These are phyloP conservation scores for Cytospora schulzeri DNA, from an alignment of 2,329 filamentous ascomycete species.

Conservation along the genomic window DNA sequence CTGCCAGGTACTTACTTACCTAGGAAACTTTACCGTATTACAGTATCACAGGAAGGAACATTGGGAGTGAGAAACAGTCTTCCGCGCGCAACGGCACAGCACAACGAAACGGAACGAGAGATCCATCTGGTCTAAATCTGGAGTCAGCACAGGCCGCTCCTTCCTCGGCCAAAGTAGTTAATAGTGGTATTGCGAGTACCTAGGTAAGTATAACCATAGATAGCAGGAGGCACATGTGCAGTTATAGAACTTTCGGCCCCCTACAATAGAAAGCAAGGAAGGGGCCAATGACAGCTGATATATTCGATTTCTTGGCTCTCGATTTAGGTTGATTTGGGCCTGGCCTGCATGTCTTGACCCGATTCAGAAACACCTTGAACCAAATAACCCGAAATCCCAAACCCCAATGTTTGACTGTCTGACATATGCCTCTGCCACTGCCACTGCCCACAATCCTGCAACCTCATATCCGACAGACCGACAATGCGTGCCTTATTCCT, in stretches of 20 bases:
- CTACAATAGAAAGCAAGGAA: background rate
- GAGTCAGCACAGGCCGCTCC: conserved; percentile 11
- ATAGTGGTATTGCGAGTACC: background rate
- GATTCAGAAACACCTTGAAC: background rate
- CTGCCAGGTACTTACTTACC: background rate
- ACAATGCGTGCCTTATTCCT: background rate
- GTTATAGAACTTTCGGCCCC: background rate
- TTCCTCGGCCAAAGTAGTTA: conserved; percentile 2
- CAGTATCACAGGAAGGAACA: background rate
- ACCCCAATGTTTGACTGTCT: background rate
- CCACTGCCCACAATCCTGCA: background rate
- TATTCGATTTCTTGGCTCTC: conserved; percentile 4
- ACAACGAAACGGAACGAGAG: background rate
- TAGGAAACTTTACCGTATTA: no score
- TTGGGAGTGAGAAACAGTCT: no score
- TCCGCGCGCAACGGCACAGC: no score
- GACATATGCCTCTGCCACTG: no score
- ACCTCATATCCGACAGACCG: background rate
- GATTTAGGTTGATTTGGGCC: background rate
- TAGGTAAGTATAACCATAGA: background rate
- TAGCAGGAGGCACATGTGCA: conserved; percentile 1
- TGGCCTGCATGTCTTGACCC: background rate
- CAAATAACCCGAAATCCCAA: background rate
- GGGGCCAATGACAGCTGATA: background rate
- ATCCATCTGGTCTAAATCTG: background rate